phyloP scores from a whole-genome alignment of 768 basidiomycete genomes.

The Hemileccinum rubropunctum region DNA sequence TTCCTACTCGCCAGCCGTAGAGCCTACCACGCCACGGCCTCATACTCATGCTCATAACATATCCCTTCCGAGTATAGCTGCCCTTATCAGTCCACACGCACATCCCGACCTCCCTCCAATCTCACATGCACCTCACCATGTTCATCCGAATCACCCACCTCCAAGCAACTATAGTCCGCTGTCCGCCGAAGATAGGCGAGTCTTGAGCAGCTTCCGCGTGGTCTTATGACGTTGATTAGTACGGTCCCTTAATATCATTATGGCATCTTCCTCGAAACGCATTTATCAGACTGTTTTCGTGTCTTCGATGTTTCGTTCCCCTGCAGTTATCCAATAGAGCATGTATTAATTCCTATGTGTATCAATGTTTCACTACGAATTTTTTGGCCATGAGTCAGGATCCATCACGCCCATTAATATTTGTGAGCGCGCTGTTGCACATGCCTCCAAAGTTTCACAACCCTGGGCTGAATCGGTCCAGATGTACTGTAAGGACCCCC shows the following conservation, averaged over 20 bases:
- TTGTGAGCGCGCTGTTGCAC: neutral
- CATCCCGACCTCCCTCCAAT: constrained; percentile 1
- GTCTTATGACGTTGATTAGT: constrained; percentile 36
- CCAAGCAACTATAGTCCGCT: constrained; percentile 38
- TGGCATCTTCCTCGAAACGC: neutral
- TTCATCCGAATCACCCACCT: constrained; percentile 24
- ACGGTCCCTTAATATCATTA: neutral
- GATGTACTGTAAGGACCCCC: neutral
- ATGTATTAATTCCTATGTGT: constrained; percentile 3
- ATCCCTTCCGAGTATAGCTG: constrained; percentile 24
- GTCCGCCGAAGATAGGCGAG: constrained; percentile 56
- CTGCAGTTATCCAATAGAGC: constrained; percentile 1
- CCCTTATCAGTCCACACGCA: constrained; percentile 9
- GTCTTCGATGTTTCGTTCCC: neutral
- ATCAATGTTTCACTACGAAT: neutral
- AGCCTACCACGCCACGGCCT: constrained; percentile 3
- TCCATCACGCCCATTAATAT: neutral
- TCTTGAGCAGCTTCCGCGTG: constrained; percentile 54
- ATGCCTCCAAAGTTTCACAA: too few relatives aligned
- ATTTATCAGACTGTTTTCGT: neutral
- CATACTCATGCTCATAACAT: constrained; percentile 1
- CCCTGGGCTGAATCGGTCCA: too few relatives aligned
- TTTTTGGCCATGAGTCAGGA: too few relatives aligned
- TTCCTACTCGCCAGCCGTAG: constrained; percentile 3
- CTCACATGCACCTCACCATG: constrained; percentile 5